A percentile compares a stretch with the other conserved stretches of the same genome.
These are phyloP conservation scores for Ramicandelaber brevisporus DNA, from an alignment of 192 early-diverging fungal genomes.

Conservation along the genomic window DNA sequence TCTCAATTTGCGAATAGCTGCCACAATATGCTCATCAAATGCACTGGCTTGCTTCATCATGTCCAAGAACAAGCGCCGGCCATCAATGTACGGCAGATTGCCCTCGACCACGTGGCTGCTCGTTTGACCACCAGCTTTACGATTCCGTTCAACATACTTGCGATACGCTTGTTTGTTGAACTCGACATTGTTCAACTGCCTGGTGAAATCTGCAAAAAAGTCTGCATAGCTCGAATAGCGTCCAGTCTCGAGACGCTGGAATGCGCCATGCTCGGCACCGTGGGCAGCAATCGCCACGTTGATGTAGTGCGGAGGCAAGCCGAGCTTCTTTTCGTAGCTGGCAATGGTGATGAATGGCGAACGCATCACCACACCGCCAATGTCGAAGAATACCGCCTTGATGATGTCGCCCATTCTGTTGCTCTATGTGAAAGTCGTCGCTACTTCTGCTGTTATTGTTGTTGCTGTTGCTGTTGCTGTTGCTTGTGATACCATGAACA, in stretches of 20 bases:
- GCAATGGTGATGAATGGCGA: constrained; percentile 57
- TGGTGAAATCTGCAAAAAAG: constrained; percentile 7
- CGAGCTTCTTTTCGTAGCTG: constrained; percentile 28
- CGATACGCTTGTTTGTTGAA: constrained; percentile 13
- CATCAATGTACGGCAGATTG: constrained; percentile 4
- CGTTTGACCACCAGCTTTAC: constrained; percentile 6
- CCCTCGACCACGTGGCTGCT: constrained; percentile 7
- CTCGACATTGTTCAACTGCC: constrained; percentile 13
- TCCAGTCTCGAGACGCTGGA: constrained; percentile 24
- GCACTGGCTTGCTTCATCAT: constrained; percentile 11
- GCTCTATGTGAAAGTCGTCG: no score
- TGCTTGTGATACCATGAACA: no score
- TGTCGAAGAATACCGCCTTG: constrained; percentile 64
- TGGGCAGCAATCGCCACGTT: constrained; percentile 41
- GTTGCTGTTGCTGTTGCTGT: no score
- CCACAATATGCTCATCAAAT: constrained; percentile 6
- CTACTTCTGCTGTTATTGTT: no score
- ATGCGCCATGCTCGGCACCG: constrained; percentile 20
- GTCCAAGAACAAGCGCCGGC: constrained; percentile 5
- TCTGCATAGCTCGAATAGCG: constrained; percentile 6
- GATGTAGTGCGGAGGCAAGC: constrained; percentile 56
- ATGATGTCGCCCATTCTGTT: no score
- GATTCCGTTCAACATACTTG: constrained; percentile 7
- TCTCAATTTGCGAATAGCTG: constrained; percentile 9
- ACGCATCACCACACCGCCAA: constrained; percentile 59